Conservation (phyloP, 306 rosid species). For the Cucurbita moschata region DNA sequence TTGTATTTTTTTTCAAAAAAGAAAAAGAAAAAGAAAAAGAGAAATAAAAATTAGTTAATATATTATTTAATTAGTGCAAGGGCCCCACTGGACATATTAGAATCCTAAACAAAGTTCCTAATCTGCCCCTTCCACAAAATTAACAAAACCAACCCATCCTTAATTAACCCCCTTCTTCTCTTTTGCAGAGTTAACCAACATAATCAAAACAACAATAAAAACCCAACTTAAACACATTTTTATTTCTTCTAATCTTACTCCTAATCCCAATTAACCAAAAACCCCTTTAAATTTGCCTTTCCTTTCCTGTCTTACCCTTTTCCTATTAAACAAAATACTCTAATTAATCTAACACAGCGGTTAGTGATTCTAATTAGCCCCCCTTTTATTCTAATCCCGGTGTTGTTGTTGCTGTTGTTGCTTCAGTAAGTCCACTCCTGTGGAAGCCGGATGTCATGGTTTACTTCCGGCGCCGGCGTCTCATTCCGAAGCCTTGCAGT, state of each 20-base stretch:
- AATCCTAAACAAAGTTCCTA: conserved; percentile 1
- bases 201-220: not conserved
- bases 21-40: too few relatives aligned
- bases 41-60: not conserved
- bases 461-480: conserved; percentile 12
- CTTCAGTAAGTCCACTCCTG: conserved; percentile 25
- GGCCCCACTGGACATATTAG: conserved; percentile 2
- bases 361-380: not conserved
- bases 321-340: not conserved
- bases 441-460: conserved; percentile 51
- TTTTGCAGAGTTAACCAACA: not conserved
- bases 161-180: not conserved
- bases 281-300: not conserved
- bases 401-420: not conserved
- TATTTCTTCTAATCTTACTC: conserved; percentile 1
- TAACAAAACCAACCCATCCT: not conserved
- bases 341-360: conserved; percentile 5
- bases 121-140: not conserved
- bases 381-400: not conserved
- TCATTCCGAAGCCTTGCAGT: conserved; percentile 5
- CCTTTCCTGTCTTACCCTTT: not conserved
- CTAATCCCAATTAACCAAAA: not conserved
- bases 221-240: not conserved
- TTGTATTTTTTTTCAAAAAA: too few relatives aligned
- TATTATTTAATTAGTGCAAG: not conserved